Conservation (phyloP, 176 grass and related monocot species). For the Lolium perenne region DNA sequence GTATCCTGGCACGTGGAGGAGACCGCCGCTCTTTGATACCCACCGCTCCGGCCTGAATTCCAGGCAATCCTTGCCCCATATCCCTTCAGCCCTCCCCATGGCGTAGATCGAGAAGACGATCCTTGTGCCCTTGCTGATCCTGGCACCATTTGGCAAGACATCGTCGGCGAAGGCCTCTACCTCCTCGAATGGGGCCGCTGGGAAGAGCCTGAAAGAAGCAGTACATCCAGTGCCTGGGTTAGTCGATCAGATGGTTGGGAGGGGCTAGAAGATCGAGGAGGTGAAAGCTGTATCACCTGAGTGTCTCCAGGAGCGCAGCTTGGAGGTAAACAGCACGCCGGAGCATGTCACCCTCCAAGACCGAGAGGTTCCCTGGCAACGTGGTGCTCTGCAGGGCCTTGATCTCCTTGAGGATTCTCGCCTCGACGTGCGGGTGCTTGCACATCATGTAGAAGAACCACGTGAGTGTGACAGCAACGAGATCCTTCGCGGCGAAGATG, state of each 20-base stretch:
- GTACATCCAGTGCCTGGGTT: neutral
- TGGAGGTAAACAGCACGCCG: conserved; percentile 53
- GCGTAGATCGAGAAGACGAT: conserved; percentile 59
- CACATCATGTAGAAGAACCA: conserved; percentile 69
- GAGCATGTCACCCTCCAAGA: conserved; percentile 48
- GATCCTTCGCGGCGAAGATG: conserved; percentile 59
- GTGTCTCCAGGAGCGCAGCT: conserved; percentile 57
- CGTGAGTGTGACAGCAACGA: conserved; percentile 48
- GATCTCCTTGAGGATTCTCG: conserved; percentile 50
- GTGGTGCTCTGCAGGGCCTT: conserved; percentile 27
- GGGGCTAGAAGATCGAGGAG: neutral
- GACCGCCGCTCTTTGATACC: conserved; percentile 53
- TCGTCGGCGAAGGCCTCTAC: conserved; percentile 45
- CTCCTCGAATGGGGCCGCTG: conserved; percentile 55
- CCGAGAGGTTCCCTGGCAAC: conserved; percentile 25
- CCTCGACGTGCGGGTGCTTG: conserved; percentile 53
- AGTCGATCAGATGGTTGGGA: neutral
- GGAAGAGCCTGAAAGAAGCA: conserved; percentile 51
- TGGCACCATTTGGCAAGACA: conserved; percentile 50
- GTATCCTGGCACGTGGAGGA: conserved; percentile 50
- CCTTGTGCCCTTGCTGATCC: conserved; percentile 51
- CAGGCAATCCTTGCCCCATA: conserved; percentile 58
- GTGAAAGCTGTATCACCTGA: conserved; percentile 40
- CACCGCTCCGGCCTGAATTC: conserved; percentile 59
- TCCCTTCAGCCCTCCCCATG: conserved; percentile 35